Base-by-base conservation (phyloP, 2,329 filamentous ascomycete species). In the Meredithiella fracta region DNA sequence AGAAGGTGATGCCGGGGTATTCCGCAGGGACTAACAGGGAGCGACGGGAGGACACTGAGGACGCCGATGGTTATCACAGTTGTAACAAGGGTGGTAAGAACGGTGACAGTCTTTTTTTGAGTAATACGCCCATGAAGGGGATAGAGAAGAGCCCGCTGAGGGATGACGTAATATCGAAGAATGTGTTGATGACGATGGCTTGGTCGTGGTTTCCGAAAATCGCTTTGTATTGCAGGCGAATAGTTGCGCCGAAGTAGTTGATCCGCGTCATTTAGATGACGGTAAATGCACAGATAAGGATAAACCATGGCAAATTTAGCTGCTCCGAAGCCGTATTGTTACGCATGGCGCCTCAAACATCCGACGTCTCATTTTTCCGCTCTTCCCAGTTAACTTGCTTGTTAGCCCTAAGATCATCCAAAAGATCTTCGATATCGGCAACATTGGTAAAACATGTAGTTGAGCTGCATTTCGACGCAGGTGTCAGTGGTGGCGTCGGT, bases 361-460 rank as follows among this genome's bases (percentile, higher is more conserved):
- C 88, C 17, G 82, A 85, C 8, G 75, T 77, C 53, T 78, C 73
- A 60, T 85, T 83, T 64, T 83, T 84, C 62, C 76, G 73, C 64
- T 86, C 83, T 67, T 91, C 85, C 53, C 75, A 73, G 60, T 77
- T 72, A 3, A 77, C 75, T 59, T 88, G 83, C 60, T 80, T 72
- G 55, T 80, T 75, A 23, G 77, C 82, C 37, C 76, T 70, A 47
- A 68, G 67, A 3, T 79, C 77, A 20, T 86, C 85, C 0, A 95
- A 72, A 1, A 95, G 74, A 47, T 79, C 76, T 42, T 86, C 82
- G 59, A 92, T 84, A 60, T 89, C 83, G 34, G 82, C 86, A 11
- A 94, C 84, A 63, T 95, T 95, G 40, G 89, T 94, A 5, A 79
- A 95, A 95, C 86, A 94, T 94, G 61, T 95, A 72, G 66, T 95